Evolutionary conservation across 2,329 filamentous ascomycete species (phyloP).

Genomic region (Scedosporium apiospermum): DNA sequence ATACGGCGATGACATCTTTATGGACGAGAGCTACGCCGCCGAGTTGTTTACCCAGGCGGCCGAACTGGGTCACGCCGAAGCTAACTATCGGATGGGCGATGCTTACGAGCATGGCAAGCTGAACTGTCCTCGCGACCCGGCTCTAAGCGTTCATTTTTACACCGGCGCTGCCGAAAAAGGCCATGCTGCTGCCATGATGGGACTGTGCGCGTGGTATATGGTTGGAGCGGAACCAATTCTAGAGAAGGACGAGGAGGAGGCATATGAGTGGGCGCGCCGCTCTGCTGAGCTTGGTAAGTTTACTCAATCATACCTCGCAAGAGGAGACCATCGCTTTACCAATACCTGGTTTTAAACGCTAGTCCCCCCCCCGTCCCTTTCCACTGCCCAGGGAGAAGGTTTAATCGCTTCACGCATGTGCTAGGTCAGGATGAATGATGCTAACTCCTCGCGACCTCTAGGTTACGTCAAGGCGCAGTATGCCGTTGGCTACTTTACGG

Average conservation of each 20-base stretch:
- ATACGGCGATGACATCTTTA: conserved; percentile 91
- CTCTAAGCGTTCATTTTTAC: conserved; percentile 94
- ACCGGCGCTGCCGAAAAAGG: conserved; percentile 81
- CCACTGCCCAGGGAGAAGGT: background rate
- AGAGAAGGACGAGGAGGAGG: conserved; percentile 91
- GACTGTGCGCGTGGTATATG: conserved; percentile 96
- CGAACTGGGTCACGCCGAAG: conserved; percentile 80
- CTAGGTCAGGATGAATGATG: background rate
- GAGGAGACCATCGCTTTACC: background rate
- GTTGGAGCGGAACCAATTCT: conserved; percentile 86
- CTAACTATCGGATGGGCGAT: conserved; percentile 83
- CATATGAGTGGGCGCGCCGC: conserved; percentile 88
- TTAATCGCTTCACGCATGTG: background rate
- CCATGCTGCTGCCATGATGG: conserved; percentile 90
- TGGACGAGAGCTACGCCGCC: conserved; percentile 80
- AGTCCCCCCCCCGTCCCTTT: too few relatives aligned
- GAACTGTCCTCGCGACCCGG: conserved; percentile 80
- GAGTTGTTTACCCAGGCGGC: conserved; percentile 92
- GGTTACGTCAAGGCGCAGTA: conserved; percentile 75
- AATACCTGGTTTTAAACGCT: too few relatives aligned
- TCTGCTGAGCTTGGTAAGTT: conserved; percentile 75
- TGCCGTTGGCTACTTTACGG: conserved; percentile 91
- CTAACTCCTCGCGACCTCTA: conserved; percentile 18
- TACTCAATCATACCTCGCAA: background rate
- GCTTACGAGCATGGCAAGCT: conserved; percentile 91